Evolutionary conservation across 2,329 filamentous ascomycete species (phyloP), one percentile per base, ranked within the genome.

Genomic region (Calonectria hongkongensis): DNA sequence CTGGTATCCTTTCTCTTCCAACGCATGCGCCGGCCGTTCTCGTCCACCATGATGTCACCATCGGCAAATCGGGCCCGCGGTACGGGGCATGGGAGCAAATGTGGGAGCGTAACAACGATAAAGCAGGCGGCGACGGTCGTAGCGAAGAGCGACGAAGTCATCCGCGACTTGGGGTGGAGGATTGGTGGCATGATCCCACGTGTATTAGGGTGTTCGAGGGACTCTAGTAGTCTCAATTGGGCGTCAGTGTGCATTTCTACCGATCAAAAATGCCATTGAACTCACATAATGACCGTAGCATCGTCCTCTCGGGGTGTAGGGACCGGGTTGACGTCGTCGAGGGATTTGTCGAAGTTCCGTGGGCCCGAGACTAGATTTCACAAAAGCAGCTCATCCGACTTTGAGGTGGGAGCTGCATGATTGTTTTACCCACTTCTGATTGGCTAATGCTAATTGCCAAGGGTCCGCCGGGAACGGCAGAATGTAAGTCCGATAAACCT

Each of bases 131-230:
- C 89, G 68, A 98, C 90, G 1, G 96, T 98, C n/a, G 94, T 95
- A 64, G 95, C 95, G 87, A 99, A 99, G 73, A 99, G 93, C 56
- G 95, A 97, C 70, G 94, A 96, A 79, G 97, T 99, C 87, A 95
- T 94, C 80, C 95, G 93, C 78, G 96, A 98, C 84, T 96, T 93
- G 41, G 97, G 97, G 84, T 99, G 97, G 50, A 99, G 92, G 85
- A 96, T 94, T 74, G 95, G 94, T 80, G 95, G 92, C 94, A 97
- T 97, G 83, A 81, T 86, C 68, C 75, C 43, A 67, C 60, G 30
- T 48, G 70, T 54, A 68, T 43, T 45, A 43, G 27, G 65, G 68
- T 70, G 51, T 73, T 76, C 72, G 66, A 51, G n/a, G 66, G 67
- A 71, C 73, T 79, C 73, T 79, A 79, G 68, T 76, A 30, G 69